These are phyloP conservation scores for Pseudocercospora vitis DNA, from an alignment of 2,329 filamentous ascomycete species.

Conservation along the genomic window DNA sequence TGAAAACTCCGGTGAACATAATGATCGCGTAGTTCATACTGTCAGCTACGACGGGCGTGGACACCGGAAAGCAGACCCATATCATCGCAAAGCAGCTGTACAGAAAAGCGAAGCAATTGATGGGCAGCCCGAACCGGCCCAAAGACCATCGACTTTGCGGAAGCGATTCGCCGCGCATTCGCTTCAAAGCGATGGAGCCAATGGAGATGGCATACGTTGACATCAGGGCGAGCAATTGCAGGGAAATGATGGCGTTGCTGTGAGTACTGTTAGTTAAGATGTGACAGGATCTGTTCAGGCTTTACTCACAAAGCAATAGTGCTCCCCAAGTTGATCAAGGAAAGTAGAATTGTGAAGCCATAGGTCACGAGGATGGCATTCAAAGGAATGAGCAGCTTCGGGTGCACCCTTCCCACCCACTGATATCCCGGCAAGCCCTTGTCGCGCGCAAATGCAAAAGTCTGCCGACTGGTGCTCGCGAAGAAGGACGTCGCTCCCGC, in stretches of 20 bases:
- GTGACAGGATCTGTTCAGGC: not conserved
- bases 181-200: conserved; percentile 30
- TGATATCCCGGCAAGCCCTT: conserved; percentile 39
- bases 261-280: not conserved
- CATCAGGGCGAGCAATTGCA: conserved; percentile 37
- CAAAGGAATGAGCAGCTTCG: conserved; percentile 36
- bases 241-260: conserved; percentile 38
- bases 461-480: conserved; percentile 44
- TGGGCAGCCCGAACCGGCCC: conserved; percentile 28
- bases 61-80: conserved; percentile 29
- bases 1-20: conserved; percentile 27
- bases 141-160: conserved; percentile 30
- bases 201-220: conserved; percentile 40
- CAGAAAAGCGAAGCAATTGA: conserved; percentile 30
- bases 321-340: conserved; percentile 40
- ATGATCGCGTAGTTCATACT: conserved; percentile 31
- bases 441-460: conserved; percentile 47
- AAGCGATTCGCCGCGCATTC: conserved; percentile 26
- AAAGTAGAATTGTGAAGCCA: conserved; percentile 33
- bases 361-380: conserved; percentile 38
- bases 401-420: conserved; percentile 33
- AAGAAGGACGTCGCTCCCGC: conserved; percentile 36
- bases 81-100: conserved; percentile 28
- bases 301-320: conserved; percentile 32
- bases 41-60: conserved; percentile 18